Base-by-base conservation (phyloP, 495 filamentous ascomycete genomes). In the Terfezia claveryi region DNA sequence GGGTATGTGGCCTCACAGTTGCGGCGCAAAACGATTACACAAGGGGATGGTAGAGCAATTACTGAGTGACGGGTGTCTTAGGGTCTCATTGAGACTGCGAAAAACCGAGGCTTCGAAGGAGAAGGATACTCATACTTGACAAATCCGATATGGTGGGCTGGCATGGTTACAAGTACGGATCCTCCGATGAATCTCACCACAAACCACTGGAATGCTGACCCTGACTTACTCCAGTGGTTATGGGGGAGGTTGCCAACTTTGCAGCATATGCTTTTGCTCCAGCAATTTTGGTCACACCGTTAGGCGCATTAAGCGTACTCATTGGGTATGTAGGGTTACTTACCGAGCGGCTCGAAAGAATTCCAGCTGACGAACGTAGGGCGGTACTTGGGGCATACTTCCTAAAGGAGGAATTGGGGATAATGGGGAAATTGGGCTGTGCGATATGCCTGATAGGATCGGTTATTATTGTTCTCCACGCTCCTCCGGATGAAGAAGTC, bases 191-290 rank as follows among this genome's bases (percentile, higher is more conserved):
- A 12, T 32, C 27, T 32, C 16, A 37, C 52, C 37, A 37, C 37
- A 14, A 38, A 6, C 3, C 52, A 11, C n/a, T 7, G 14, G 23
- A 51, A 10, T 46, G 7, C 41, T 46, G 51, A 23, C n/a, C 52
- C 49, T 56, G 50, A 38, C 52, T 63, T 20, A 57, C 53, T 27
- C 32, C 61, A 83, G 72, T 78, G 74, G 83, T 93, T 71, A 72
- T 82, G 38, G 91, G 91, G 58, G 91, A 98, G 69, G 73, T 91
- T 51, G 87, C 83, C 66, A 98, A 98, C 66, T 98, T 98, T 66
- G 87, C 87, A 27, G 91, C 91, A 55, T 98, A 98, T 67, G 91
- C 91, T 1, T 98, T 95, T 69, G 91, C 91, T 57, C 91, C 91
- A 38, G 91, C 91, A 4, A 98, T 98, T 66, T 73, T 98, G 54